phyloP scores from a whole-genome alignment of 2,329 filamentous ascomycete species.

The Cladophialophora carrionii region DNA sequence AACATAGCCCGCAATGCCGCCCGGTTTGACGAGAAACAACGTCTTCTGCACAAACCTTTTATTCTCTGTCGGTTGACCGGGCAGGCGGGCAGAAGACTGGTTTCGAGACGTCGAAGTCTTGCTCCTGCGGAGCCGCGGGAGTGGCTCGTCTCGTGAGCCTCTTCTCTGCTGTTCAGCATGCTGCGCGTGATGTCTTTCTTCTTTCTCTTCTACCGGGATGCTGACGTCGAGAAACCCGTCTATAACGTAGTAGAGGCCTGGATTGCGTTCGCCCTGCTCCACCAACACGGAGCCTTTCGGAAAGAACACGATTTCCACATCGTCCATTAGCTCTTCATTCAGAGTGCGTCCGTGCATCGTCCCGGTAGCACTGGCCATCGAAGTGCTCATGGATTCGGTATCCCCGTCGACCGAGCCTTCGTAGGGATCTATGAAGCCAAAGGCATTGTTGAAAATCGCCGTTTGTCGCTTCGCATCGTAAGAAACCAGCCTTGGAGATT shows the following conservation, averaged over 20 bases:
- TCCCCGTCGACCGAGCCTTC: constrained; percentile 79
- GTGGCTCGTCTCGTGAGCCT: constrained; percentile 42
- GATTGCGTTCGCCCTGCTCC: constrained; percentile 95
- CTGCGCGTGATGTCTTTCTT: constrained; percentile 25
- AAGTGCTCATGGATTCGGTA: constrained; percentile 75
- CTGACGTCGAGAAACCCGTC: constrained; percentile 96
- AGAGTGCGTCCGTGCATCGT: constrained; percentile 67
- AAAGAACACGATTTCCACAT: constrained; percentile 97
- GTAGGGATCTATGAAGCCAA: constrained; percentile 86
- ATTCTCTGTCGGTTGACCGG: constrained; percentile 41
- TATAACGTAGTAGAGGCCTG: constrained; percentile 94
- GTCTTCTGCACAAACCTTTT: constrained; percentile 63
- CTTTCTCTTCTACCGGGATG: constrained; percentile 71
- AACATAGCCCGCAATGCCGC: constrained; percentile 90
- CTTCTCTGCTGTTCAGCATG: constrained; percentile 6
- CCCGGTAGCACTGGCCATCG: constrained; percentile 65
- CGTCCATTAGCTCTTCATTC: constrained; percentile 80
- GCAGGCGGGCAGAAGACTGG: constrained; percentile 37
- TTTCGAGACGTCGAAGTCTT: constrained; percentile 49
- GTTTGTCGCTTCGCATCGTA: constrained; percentile 82
- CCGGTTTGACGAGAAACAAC: constrained; percentile 89
- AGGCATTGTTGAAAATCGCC: constrained; percentile 80
- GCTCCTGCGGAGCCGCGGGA: constrained; percentile 53
- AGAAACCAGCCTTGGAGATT: constrained; percentile 80
- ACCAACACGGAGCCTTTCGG: constrained; percentile 92